Conservation (phyloP, 768 basidiomycete genomes). For the Auriscalpium vulgare region DNA sequence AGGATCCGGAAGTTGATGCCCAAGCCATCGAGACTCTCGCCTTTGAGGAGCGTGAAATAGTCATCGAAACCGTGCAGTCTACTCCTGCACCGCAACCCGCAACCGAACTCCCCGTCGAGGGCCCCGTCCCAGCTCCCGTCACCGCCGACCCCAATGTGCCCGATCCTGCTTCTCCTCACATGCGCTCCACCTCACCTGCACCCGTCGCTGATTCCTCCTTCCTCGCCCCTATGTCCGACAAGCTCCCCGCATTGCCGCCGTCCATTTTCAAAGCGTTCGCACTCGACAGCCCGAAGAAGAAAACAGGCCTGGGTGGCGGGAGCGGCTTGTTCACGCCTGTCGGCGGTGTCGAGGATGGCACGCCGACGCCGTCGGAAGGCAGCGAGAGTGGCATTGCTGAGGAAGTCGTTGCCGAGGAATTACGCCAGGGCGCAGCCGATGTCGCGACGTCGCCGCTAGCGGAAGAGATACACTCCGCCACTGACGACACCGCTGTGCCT, state of each 20-base stretch:
- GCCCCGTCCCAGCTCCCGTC: conserved; percentile 10
- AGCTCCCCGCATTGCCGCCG: conserved; percentile 2
- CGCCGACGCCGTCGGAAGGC: conserved; percentile 6
- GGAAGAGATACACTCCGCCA: too few species aligned
- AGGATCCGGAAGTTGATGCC: too few species aligned
- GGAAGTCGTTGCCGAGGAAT: not conserved
- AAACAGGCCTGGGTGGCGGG: not conserved
- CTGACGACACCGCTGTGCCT: too few species aligned
- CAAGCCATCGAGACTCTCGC: too few species aligned
- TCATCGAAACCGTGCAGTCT: too few species aligned
- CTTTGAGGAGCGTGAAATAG: too few species aligned
- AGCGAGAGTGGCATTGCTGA: not conserved
- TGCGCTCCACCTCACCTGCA: not conserved
- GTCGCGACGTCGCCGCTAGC: too few species aligned
- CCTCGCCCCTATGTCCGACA: not conserved
- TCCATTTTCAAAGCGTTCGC: conserved; percentile 1
- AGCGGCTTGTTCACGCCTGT: conserved; percentile 15
- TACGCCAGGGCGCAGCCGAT: too few species aligned
- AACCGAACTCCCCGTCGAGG: too few species aligned
- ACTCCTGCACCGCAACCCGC: too few species aligned
- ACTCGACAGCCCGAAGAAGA: not conserved
- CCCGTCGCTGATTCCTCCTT: not conserved
- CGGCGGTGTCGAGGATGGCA: conserved; percentile 7
- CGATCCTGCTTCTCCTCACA: conserved; percentile 8
- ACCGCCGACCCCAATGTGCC: conserved; percentile 15